A percentile compares a stretch with the other conserved stretches of the same genome.
These are phyloP conservation scores for Aspergillus candidus DNA, from an alignment of 2,329 filamentous ascomycete genomes.

Conservation along the genomic window DNA sequence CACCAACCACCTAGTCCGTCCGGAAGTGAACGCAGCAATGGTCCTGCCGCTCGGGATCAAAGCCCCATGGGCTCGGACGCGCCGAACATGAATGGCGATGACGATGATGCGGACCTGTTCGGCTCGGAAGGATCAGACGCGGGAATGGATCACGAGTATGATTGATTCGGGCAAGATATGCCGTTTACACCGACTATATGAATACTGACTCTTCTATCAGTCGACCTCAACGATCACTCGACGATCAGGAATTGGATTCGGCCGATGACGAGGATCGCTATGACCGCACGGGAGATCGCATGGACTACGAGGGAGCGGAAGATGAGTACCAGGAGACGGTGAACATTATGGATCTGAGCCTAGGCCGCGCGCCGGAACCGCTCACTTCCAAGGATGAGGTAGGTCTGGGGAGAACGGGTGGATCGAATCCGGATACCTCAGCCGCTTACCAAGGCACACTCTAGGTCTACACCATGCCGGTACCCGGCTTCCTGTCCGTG, in stretches of 20 bases:
- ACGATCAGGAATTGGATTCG: slow-evolving; percentile 59
- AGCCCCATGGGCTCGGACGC: slow-evolving; percentile 24
- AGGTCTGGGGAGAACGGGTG: slow-evolving; percentile 5
- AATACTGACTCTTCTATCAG: slow-evolving; percentile 19
- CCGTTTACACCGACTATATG: not conserved
- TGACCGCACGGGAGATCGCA: slow-evolving; percentile 46
- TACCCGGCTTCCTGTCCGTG: slow-evolving; percentile 58
- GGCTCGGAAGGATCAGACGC: slow-evolving; percentile 42
- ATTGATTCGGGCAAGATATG: slow-evolving; percentile 1
- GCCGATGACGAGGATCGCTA: slow-evolving; percentile 55
- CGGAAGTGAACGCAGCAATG: slow-evolving; percentile 18
- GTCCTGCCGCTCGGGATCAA: slow-evolving; percentile 10
- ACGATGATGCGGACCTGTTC: slow-evolving; percentile 41
- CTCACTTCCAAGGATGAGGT: slow-evolving; percentile 42
- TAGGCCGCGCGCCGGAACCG: slow-evolving; percentile 53
- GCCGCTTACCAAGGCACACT: slow-evolving; percentile 1
- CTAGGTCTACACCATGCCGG: slow-evolving; percentile 56
- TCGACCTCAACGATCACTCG: slow-evolving; percentile 43
- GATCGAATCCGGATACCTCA: too few relatives aligned
- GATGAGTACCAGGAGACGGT: slow-evolving; percentile 43
- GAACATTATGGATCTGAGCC: slow-evolving; percentile 50
- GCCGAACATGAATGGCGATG: slow-evolving; percentile 30
- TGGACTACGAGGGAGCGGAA: slow-evolving; percentile 39
- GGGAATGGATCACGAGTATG: slow-evolving; percentile 26
- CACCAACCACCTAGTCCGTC: slow-evolving; percentile 15